Base-by-base conservation (phyloP, 2,329 filamentous ascomycete species). In the Aspergillus sp. region DNA sequence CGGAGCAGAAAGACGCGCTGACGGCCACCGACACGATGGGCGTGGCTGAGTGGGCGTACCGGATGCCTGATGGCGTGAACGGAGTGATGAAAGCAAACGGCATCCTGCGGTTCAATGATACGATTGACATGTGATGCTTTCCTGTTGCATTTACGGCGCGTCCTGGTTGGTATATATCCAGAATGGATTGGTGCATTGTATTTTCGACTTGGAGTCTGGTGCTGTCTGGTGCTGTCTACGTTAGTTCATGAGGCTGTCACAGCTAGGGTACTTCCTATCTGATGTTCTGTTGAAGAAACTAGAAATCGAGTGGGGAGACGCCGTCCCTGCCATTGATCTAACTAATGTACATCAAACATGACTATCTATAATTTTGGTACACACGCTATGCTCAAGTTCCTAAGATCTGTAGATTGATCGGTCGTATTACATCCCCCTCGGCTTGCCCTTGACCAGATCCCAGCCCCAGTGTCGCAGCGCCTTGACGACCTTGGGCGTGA, bases 401-500 rank as follows among this genome's bases (percentile, higher is more conserved):
- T n/a, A n/a, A 23, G 19, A 47, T 16, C 6, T 17, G 17, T 16
- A 17, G 31, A 38, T 16, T 19, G 6, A 4, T 25, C 17, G 23
- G 11, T 21, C 14, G 6, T 20, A 42, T 59, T 58, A 69, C 40
- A 58, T 56, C 45, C 61, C 68, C 58, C 71, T 75, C 2, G 73
- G 71, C 60, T 77, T 83, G 63, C 85, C 81, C 78, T 91, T 96
- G 47, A 93, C 93, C 67, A 99, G 94, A 68, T 97, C 85, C 87
- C 90, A 97, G 4, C 94, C 94, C 91, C 93, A 96, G 11, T 84
- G 81, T 58, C 93, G 81, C 23, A 99, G 78, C 11, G 86, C 83
- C 74, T 91, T 95, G 65, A 97, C 94, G n/a, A 97, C 87, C 74
- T 95, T 97, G 1, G 94, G 94, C 7, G 90, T 91, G 31, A 97